Evolutionary conservation across 2,329 filamentous ascomycete genomes (phyloP).

Genomic region (Exophiala calicioides): DNA sequence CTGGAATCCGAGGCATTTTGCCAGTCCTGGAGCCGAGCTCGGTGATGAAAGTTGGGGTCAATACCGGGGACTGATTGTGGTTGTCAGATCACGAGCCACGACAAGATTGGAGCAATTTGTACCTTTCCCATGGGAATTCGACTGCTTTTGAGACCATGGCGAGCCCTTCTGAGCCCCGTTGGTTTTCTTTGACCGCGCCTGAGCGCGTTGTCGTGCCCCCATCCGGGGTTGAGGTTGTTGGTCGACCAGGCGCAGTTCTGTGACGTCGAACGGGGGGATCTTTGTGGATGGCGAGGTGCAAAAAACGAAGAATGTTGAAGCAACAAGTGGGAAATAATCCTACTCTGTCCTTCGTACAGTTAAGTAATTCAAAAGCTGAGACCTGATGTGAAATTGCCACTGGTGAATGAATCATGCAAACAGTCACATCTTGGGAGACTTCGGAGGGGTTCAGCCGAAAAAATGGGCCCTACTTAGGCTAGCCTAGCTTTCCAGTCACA

Average conservation of each 20-base stretch:
- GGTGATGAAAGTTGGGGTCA: constrained; percentile 10
- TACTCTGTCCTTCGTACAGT: no score
- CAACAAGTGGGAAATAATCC: not conserved
- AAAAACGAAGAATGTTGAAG: not conserved
- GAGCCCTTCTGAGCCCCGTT: constrained; percentile 20
- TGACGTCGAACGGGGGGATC: no score
- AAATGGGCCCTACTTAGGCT: no score
- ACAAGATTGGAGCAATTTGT: not conserved
- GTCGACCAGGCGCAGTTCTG: not conserved
- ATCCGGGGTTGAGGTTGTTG: constrained; percentile 19
- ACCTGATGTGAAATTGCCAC: not conserved
- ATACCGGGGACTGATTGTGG: constrained; percentile 14
- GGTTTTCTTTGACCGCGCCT: constrained; percentile 23
- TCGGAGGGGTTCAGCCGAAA: no score
- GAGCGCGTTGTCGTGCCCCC: constrained; percentile 29
- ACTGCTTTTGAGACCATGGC: constrained; percentile 21
- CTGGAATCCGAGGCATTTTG: constrained; percentile 27
- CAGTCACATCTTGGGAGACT: no score
- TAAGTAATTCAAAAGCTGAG: not conserved
- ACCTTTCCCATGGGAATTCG: constrained; percentile 17
- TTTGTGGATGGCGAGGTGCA: not conserved
- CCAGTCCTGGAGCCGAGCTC: constrained; percentile 16
- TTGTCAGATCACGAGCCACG: constrained; percentile 8
- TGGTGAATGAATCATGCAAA: constrained; percentile 1
- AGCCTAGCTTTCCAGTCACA: no score